These are phyloP conservation scores for Sordariomycetes sp. DNA, from an alignment of 2,329 filamentous ascomycete genomes.

Conservation along the genomic window DNA sequence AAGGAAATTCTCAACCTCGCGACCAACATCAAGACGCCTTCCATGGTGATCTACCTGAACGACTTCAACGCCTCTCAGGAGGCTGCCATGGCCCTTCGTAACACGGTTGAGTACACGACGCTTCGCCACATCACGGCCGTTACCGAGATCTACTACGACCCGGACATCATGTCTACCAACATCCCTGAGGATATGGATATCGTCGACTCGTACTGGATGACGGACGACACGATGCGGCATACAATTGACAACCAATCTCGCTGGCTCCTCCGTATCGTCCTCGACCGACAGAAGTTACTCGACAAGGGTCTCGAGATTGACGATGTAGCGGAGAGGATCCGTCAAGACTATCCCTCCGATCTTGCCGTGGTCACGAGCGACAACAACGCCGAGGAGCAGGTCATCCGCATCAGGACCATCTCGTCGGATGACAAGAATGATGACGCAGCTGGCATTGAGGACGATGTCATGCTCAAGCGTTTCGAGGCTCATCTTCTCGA, in stretches of 20 bases:
- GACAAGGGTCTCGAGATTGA: conserved; percentile 88
- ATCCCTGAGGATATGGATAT: conserved; percentile 85
- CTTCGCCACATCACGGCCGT: conserved; percentile 81
- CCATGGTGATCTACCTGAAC: conserved; percentile 83
- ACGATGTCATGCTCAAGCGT: conserved; percentile 86
- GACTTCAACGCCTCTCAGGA: conserved; percentile 56
- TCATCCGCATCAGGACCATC: conserved; percentile 83
- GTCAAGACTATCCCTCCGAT: conserved; percentile 73
- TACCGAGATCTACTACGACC: conserved; percentile 96
- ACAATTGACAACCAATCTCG: conserved; percentile 66
- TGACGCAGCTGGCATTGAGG: conserved; percentile 52
- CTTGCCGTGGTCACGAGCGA: conserved; percentile 93
- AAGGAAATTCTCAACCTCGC: conserved; percentile 99
- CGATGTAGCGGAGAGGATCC: conserved; percentile 81
- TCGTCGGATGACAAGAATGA: conserved; percentile 62
- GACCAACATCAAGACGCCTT: conserved; percentile 95
- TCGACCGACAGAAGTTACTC: conserved; percentile 87
- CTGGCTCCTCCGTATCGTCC: conserved; percentile 87
- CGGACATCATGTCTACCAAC: conserved; percentile 71
- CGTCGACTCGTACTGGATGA: conserved; percentile 93
- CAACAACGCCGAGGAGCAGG: conserved; percentile 90
- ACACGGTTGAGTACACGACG: conserved; percentile 86
- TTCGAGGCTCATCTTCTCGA: conserved; percentile 87
- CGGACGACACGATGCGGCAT: conserved; percentile 62
- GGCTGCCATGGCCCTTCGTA: conserved; percentile 73